phyloP scores from a whole-genome alignment of 345 rosid genomes.

The Rhizophora apiculata region DNA sequence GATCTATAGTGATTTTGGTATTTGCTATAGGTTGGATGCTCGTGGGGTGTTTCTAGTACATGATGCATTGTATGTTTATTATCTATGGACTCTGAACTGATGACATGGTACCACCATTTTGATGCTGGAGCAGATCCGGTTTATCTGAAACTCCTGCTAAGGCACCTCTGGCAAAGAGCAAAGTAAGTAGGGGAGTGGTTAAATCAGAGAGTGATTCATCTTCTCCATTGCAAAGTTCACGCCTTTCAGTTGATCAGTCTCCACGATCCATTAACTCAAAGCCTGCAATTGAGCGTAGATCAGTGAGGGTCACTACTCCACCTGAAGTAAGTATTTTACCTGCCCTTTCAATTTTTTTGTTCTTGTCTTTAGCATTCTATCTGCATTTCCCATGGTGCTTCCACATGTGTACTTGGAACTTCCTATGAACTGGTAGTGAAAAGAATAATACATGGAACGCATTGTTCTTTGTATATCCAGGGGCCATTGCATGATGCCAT shows the following conservation, averaged over 20 bases:
- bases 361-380: conserved; percentile 4
- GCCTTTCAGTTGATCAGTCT: conserved; percentile 68
- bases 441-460: background rate
- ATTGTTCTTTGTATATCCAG: background rate
- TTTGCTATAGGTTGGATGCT: background rate
- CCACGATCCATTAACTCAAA: conserved; percentile 61
- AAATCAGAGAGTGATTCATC: conserved; percentile 64
- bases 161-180: conserved; percentile 59
- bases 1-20: conserved; percentile 22
- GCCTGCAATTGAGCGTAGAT: conserved; percentile 60
- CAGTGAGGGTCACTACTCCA: conserved; percentile 58
- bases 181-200: conserved; percentile 43
- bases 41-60: background rate
- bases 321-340: conserved; percentile 56
- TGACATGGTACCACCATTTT: conserved; percentile 8
- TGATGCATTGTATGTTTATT: conserved; percentile 14
- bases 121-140: conserved; percentile 54
- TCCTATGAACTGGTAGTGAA: background rate
- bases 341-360: background rate
- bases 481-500: background rate
- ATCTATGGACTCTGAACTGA: conserved; percentile 9
- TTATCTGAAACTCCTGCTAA: conserved; percentile 68
- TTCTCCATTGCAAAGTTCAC: conserved; percentile 53
- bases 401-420: background rate
- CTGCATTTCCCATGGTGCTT: conserved; percentile 7